Evolutionary conservation across 1,139 yeast species (phyloP).

Genomic region (Diutina ranongensis): DNA sequence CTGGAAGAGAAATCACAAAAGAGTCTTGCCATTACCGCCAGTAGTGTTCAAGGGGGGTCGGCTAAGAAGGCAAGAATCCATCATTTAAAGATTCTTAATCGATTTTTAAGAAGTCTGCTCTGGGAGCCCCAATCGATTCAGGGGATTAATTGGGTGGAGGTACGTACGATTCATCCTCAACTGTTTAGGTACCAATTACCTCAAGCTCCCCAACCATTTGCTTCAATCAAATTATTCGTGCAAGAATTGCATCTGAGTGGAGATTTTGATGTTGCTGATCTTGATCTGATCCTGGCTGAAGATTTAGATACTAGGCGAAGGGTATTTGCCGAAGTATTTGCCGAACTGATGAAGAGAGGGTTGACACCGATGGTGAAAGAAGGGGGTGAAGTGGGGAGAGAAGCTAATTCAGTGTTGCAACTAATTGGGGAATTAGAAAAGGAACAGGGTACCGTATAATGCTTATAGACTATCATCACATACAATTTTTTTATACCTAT

Average conservation of each 20-base stretch:
- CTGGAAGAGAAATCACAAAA: slow-evolving; percentile 29
- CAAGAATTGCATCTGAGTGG: slow-evolving; percentile 18
- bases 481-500: no score
- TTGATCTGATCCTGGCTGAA: slow-evolving; percentile 31
- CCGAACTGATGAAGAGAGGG: slow-evolving; percentile 38
- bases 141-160: slow-evolving; percentile 3
- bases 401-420: slow-evolving; percentile 25
- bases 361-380: slow-evolving; percentile 46
- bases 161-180: slow-evolving; percentile 27
- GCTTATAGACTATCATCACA: no score
- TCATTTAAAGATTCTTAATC: slow-evolving; percentile 33
- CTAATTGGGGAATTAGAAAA: background rate
- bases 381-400: slow-evolving; percentile 65
- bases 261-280: slow-evolving; percentile 18
- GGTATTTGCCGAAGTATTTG: slow-evolving; percentile 43
- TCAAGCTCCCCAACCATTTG: slow-evolving; percentile 44
- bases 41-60: slow-evolving; percentile 27
- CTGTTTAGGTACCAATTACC: slow-evolving; percentile 45
- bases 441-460: no score
- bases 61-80: slow-evolving; percentile 27
- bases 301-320: slow-evolving; percentile 54
- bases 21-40: slow-evolving; percentile 36
- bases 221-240: slow-evolving; percentile 42
- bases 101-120: slow-evolving; percentile 32
- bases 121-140: slow-evolving; percentile 11